Base-by-base conservation (phyloP, 768 basidiomycete species). In the Suillus americanus region DNA sequence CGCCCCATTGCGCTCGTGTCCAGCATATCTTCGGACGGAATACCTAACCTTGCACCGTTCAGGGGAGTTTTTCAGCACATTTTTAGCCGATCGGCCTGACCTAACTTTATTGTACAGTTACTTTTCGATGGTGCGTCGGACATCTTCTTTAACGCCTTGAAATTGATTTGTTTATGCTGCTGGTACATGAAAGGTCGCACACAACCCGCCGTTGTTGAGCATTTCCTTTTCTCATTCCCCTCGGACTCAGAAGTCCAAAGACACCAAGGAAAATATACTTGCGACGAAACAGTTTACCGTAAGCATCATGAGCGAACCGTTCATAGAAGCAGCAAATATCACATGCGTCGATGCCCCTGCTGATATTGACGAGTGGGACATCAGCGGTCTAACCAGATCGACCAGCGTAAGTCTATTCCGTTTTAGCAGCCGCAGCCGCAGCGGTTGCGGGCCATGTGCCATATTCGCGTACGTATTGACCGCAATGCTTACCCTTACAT, bases 1-100 rank as follows among this genome's bases (percentile, higher is more conserved):
- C 82, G 91, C 45, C 89, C 89, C 14, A 83, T 91, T 60, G 89
- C 86, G 2, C 83, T 91, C 65, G 83, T 90, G 43, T 89, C 88
- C 14, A 82, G 88, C 9, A 64, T 87, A 46, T 84, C 84, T n/a
- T 64, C 69, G 5, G 74, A 81, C 62, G 86, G 85, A 2, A 69
- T 78, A 5, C 80, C 80, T 23, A 91, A 90, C 75, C 82, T 91
- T 54, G 87, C 89, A 5, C 85, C 87, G 1, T 88, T 89, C 76
- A 90, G 89, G 83, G 86, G 71, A 66, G 74, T 69, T 30, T 20
- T 23, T 43, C 53, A 64, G 25, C 64, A n/a, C 9, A 41, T 46
- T 14, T 23, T 16, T 45, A 38, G 38, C 64, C 55, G 60, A 43
- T 46, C 43, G n/a, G 35, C 37, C 23, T 51, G 62, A 45, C 18